A percentile compares a stretch with the other conserved stretches of the same genome.
Conservation (phyloP, 805 yeast species). For the Hanseniaspora vineae region DNA sequence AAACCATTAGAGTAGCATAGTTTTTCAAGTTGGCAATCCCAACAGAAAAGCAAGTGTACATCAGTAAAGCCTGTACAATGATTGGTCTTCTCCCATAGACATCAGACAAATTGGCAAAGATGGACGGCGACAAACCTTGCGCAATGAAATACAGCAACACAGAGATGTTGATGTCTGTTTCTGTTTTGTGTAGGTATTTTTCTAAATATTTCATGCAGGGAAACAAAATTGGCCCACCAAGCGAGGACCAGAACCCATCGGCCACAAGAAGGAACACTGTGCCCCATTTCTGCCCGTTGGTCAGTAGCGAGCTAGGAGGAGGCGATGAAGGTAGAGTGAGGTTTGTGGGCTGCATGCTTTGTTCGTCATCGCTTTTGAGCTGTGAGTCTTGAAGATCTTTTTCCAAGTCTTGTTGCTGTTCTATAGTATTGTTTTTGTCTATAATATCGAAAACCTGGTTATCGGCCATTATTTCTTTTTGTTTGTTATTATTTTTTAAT, state of each 20-base stretch:
- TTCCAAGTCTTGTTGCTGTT: neutral
- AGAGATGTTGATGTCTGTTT: conserved; percentile 51
- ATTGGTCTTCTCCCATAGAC: conserved; percentile 60
- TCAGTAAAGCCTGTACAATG: conserved; percentile 36
- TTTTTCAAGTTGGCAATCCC: conserved; percentile 48
- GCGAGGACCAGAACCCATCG: conserved; percentile 50
- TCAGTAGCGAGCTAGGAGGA: conserved; percentile 5
- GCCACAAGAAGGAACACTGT: conserved; percentile 21
- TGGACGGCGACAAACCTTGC: conserved; percentile 67
- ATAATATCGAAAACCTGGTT: neutral
- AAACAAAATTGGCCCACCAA: conserved; percentile 69
- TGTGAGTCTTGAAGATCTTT: too few species aligned
- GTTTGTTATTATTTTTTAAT: neutral
- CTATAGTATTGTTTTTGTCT: neutral
- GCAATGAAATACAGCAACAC: conserved; percentile 64
- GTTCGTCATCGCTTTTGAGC: too few species aligned
- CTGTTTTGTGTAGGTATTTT: conserved; percentile 33
- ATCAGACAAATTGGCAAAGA: conserved; percentile 61
- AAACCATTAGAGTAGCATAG: conserved; percentile 47
- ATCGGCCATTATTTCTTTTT: neutral
- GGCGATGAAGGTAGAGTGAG: too few species aligned
- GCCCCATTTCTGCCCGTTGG: conserved; percentile 17
- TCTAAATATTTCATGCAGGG: conserved; percentile 60
- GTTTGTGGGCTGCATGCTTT: too few species aligned
- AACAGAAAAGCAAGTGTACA: conserved; percentile 48